A percentile compares a stretch with the other conserved stretches of the same genome.
Evolutionary conservation across 768 basidiomycete genomes (phyloP).

Genomic region (Rhizopogon roseolus): DNA sequence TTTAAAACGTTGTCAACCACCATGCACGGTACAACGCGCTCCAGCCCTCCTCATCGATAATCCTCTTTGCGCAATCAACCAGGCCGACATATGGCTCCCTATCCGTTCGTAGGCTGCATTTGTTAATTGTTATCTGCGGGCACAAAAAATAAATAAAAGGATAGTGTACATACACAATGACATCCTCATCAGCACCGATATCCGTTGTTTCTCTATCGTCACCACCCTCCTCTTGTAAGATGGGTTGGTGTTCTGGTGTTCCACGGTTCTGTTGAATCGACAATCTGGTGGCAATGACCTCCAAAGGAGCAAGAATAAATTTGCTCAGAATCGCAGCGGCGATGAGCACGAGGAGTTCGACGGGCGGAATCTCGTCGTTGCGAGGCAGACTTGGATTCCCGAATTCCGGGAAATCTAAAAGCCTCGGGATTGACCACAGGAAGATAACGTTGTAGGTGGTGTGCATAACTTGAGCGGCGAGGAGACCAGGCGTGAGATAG

Average conservation of each 20-base stretch:
- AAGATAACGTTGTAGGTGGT: conserved; percentile 41
- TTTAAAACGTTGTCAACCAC: conserved; percentile 67
- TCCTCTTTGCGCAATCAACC: conserved; percentile 70
- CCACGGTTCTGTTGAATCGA: conserved; percentile 85
- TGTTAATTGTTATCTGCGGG: not conserved
- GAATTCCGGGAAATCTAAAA: conserved; percentile 56
- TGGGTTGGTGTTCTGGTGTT: conserved; percentile 67
- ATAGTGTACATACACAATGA: conserved; percentile 60
- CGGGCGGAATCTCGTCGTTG: conserved; percentile 38
- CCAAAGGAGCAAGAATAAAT: conserved; percentile 62
- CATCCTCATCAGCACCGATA: conserved; percentile 70
- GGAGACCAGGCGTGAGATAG: conserved; percentile 71
- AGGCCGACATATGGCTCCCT: conserved; percentile 76
- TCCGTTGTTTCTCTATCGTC: conserved; percentile 54
- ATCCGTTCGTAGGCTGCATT: conserved; percentile 61
- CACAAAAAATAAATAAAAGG: not conserved
- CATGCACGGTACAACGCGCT: conserved; percentile 73
- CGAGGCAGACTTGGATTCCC: conserved; percentile 25
- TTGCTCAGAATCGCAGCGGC: conserved; percentile 53
- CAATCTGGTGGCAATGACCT: conserved; percentile 73
- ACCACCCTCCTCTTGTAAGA: conserved; percentile 67
- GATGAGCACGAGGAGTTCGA: conserved; percentile 53
- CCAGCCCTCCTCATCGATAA: conserved; percentile 77
- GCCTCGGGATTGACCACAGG: conserved; percentile 32
- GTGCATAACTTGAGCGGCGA: conserved; percentile 38